A percentile compares a stretch with the other conserved stretches of the same genome.
phyloP scores from a whole-genome alignment of 139 green algal species.

The Ettlia oleoabundans region DNA sequence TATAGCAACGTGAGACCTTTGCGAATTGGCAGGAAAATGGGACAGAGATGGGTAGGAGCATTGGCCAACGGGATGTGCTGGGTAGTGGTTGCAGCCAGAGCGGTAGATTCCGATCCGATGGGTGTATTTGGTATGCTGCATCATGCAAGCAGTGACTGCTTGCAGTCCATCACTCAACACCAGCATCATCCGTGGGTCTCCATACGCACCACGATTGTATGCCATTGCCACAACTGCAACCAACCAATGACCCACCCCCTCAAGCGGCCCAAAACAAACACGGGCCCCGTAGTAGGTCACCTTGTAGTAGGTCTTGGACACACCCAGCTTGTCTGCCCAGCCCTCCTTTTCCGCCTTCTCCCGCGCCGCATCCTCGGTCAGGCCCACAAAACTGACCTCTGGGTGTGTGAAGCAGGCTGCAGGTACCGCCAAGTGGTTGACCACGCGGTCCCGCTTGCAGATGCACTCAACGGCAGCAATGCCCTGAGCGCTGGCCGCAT shows the following conservation, averaged over 20 bases:
- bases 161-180: too few species aligned
- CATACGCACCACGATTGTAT: background rate
- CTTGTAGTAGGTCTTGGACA: conserved; percentile 99
- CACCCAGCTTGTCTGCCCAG: conserved; percentile 81
- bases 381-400: conserved; percentile 94
- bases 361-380: conserved; percentile 93
- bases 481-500: conserved; percentile 85
- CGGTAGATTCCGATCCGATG: too few species aligned
- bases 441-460: conserved; percentile 79
- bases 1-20: too few species aligned
- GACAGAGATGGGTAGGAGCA: too few species aligned
- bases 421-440: conserved; percentile 95
- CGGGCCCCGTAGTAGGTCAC: too few species aligned
- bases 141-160: too few species aligned
- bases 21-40: too few species aligned
- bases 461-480: conserved; percentile 98
- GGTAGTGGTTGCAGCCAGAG: too few species aligned
- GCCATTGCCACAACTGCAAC: background rate
- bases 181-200: too few species aligned
- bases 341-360: conserved; percentile 89
- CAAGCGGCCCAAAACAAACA: background rate
- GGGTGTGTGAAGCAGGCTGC: conserved; percentile 99
- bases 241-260: background rate
- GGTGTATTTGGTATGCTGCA: too few species aligned
- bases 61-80: too few species aligned